Conservation (phyloP, 306 rosid species). For the Quercus engelmannii region DNA sequence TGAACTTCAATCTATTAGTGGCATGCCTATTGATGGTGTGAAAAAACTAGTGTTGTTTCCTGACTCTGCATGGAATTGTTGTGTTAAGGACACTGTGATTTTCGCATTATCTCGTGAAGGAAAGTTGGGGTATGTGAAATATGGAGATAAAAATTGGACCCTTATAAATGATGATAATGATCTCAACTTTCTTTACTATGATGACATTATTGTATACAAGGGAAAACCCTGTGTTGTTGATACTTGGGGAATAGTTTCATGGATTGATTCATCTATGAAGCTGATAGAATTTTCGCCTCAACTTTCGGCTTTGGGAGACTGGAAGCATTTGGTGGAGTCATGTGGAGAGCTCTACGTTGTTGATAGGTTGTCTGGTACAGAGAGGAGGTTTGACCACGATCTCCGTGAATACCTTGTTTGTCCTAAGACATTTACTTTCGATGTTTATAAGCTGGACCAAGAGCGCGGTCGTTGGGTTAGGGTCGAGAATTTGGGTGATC, state of each 20-base stretch:
- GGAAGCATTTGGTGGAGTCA: constrained; percentile 35
- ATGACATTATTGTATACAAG: constrained; percentile 30
- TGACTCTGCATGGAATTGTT: neutral
- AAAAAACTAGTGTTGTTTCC: constrained; percentile 17
- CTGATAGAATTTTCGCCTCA: constrained; percentile 32
- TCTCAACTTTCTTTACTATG: too few species aligned
- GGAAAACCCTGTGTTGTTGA: constrained; percentile 34
- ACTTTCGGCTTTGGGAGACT: neutral
- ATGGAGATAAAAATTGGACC: constrained; percentile 11
- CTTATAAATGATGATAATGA: constrained; percentile 16
- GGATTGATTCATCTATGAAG: constrained; percentile 24
- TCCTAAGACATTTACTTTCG: neutral
- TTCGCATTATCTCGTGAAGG: neutral
- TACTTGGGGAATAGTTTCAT: constrained; percentile 31
- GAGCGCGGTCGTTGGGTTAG: constrained; percentile 33
- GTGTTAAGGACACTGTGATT: neutral
- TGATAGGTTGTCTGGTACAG: constrained; percentile 17
- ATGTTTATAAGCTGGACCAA: constrained; percentile 37
- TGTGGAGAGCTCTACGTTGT: constrained; percentile 37
- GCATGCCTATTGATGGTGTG: neutral
- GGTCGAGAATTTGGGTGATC: constrained; percentile 24
- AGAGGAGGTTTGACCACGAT: neutral
- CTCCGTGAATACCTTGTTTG: neutral
- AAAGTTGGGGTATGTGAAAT: neutral
- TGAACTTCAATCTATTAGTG: neutral